These are phyloP conservation scores for Pichia nanzhaoensis DNA, from an alignment of 805 yeast species.

Conservation along the genomic window DNA sequence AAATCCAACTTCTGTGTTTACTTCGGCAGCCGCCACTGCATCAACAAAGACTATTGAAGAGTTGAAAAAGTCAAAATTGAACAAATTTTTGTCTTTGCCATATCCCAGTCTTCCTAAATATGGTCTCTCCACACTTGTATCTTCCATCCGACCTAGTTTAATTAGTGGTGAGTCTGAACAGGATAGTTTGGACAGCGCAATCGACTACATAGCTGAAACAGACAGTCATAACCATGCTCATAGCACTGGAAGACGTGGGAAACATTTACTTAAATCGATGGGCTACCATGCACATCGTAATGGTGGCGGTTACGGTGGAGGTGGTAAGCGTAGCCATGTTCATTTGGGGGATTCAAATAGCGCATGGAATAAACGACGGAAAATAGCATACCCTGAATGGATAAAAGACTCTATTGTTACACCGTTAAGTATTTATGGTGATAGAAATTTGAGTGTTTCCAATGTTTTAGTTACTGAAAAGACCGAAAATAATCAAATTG, in stretches of 20 bases:
- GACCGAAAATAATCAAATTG: conserved; percentile 10
- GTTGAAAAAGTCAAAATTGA: conserved; percentile 18
- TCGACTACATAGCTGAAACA: conserved; percentile 36
- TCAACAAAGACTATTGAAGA: conserved; percentile 6
- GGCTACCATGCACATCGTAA: not conserved
- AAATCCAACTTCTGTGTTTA: not conserved
- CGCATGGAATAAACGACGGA: conserved; percentile 20
- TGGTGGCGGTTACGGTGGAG: not conserved
- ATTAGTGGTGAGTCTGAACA: conserved; percentile 24
- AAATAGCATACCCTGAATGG: conserved; percentile 29
- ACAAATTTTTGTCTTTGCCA: conserved; percentile 33
- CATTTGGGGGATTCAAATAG: not conserved
- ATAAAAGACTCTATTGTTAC: conserved; percentile 20
- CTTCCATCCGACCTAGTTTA: conserved; percentile 43
- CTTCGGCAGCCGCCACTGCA: not conserved
- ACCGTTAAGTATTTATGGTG: conserved; percentile 27
- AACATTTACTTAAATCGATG: not conserved
- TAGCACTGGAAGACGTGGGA: not conserved
- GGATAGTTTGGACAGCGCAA: conserved; percentile 36
- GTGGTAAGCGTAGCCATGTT: not conserved
- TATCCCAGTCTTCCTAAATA: conserved; percentile 51
- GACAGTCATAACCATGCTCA: conserved; percentile 24
- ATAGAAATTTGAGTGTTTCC: conserved; percentile 23
- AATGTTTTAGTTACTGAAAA: conserved; percentile 25
- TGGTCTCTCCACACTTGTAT: conserved; percentile 60